Evolutionary conservation across 805 yeast genomes (phyloP).

Genomic region (Yamadazyma paraphyllophila): DNA sequence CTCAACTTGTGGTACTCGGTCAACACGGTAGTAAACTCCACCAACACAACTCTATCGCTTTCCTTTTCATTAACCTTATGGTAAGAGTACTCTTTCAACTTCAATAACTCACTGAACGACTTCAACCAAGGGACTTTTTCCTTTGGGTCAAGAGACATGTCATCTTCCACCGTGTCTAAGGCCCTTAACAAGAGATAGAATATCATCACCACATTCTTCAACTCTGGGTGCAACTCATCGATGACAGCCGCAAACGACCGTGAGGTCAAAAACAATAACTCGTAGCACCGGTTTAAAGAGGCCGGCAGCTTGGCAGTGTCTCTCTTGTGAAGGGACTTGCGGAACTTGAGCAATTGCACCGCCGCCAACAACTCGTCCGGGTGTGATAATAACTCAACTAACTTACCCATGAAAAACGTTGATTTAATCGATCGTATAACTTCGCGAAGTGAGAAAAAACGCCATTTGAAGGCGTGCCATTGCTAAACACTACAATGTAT

Average conservation of each 20-base stretch:
- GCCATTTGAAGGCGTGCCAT: too few relatives aligned
- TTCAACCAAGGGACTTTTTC: slow-evolving; percentile 75
- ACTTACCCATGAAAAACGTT: slow-evolving; percentile 51
- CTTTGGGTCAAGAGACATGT: slow-evolving; percentile 76
- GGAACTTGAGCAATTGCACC: slow-evolving; percentile 54
- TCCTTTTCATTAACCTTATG: slow-evolving; percentile 72
- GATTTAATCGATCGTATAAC: background rate
- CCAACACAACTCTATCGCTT: slow-evolving; percentile 75
- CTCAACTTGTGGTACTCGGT: slow-evolving; percentile 69
- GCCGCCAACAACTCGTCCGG: slow-evolving; percentile 73
- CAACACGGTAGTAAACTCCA: slow-evolving; percentile 71
- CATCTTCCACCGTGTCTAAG: slow-evolving; percentile 94
- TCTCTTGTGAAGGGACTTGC: slow-evolving; percentile 52
- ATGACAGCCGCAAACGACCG: slow-evolving; percentile 95
- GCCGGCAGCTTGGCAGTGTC: slow-evolving; percentile 27
- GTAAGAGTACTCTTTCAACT: slow-evolving; percentile 75
- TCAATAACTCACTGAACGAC: slow-evolving; percentile 61
- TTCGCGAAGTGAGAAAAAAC: background rate
- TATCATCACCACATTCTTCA: slow-evolving; percentile 75
- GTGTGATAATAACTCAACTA: slow-evolving; percentile 57
- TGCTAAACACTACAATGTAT: too few relatives aligned
- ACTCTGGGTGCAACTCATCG: slow-evolving; percentile 84
- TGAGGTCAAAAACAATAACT: slow-evolving; percentile 66
- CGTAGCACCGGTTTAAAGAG: slow-evolving; percentile 59
- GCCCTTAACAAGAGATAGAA: slow-evolving; percentile 88